phyloP scores from a whole-genome alignment of 225 moss, liverwort and hornwort genomes.

The Neckera pumila region DNA sequence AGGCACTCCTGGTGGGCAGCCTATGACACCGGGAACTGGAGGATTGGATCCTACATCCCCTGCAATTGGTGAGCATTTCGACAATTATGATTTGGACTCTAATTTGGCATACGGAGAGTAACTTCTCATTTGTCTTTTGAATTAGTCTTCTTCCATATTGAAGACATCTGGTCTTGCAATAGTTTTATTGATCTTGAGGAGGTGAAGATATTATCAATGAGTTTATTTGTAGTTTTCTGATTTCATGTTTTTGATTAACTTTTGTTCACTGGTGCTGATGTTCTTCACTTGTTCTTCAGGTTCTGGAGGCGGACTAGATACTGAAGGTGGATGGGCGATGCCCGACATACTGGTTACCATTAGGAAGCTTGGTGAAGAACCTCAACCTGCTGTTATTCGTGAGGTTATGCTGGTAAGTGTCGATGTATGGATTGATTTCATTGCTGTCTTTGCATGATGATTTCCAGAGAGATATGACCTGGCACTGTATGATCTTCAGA shows the following conservation, averaged over 20 bases:
- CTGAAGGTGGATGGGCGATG: conserved; percentile 84
- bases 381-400: conserved; percentile 66
- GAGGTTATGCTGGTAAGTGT: conserved; percentile 65
- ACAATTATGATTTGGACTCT: background rate
- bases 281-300: conserved; percentile 24
- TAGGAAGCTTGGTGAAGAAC: conserved; percentile 65
- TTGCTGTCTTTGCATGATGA: background rate
- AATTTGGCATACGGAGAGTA: background rate
- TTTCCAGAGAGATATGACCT: background rate
- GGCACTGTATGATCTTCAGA: background rate
- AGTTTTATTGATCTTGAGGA: background rate
- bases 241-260: background rate
- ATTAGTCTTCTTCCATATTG: background rate
- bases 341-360: conserved; percentile 75
- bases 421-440: background rate
- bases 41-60: conserved; percentile 89
- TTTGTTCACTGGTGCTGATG: background rate
- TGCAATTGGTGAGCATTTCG: conserved; percentile 60
- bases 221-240: background rate
- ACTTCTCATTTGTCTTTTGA: background rate
- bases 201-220: background rate
- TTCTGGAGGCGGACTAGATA: conserved; percentile 43
- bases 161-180: background rate
- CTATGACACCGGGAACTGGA: conserved; percentile 91
- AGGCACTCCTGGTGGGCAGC: conserved; percentile 90